Percentiles rank a stretch among this genome's conserved stretches.
Evolutionary conservation across 371 early-diverging fungal genomes (phyloP).

Genomic region (Rhizopus delemar): DNA sequence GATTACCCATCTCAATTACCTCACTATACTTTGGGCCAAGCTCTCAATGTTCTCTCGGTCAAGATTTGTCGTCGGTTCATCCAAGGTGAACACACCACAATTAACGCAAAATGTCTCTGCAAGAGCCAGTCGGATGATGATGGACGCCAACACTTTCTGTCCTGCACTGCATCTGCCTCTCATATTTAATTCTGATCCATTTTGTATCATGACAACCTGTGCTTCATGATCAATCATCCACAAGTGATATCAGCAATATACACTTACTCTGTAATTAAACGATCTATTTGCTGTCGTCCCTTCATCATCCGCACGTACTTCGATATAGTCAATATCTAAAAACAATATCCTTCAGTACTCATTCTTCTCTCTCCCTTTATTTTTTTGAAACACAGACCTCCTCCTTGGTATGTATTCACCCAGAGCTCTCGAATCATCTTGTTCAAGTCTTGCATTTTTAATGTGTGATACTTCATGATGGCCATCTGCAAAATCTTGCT

Average conservation of each 20-base stretch:
- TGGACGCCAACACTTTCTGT: slow-evolving; percentile 96
- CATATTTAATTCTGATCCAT: slow-evolving; percentile 94
- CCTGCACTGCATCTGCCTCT: slow-evolving; percentile 99
- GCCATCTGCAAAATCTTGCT: slow-evolving; percentile 87
- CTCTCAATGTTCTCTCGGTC: slow-evolving; percentile 94
- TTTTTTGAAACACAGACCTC: slow-evolving; percentile 54
- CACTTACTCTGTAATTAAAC: slow-evolving; percentile 89
- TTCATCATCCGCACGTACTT: slow-evolving; percentile 90
- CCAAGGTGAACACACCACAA: slow-evolving; percentile 97
- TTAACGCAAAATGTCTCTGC: slow-evolving; percentile 95
- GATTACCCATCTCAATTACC: slow-evolving; percentile 59
- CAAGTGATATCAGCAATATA: no score
- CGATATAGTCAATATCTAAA: slow-evolving; percentile 93
- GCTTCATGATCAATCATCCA: neutral
- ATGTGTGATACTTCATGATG: slow-evolving; percentile 93
- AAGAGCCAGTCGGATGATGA: slow-evolving; percentile 97
- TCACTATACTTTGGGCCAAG: slow-evolving; percentile 83
- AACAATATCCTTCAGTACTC: neutral
- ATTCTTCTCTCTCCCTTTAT: neutral
- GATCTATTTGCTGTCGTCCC: slow-evolving; percentile 61
- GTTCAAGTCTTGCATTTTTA: slow-evolving; percentile 99
- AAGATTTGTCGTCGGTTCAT: slow-evolving; percentile 99
- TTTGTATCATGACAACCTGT: slow-evolving; percentile 96
- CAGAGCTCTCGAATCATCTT: slow-evolving; percentile 96
- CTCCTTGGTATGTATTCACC: slow-evolving; percentile 96